These are phyloP conservation scores for Dentiscutata heterogama DNA, from an alignment of 371 early-diverging fungal genomes.

Conservation along the genomic window DNA sequence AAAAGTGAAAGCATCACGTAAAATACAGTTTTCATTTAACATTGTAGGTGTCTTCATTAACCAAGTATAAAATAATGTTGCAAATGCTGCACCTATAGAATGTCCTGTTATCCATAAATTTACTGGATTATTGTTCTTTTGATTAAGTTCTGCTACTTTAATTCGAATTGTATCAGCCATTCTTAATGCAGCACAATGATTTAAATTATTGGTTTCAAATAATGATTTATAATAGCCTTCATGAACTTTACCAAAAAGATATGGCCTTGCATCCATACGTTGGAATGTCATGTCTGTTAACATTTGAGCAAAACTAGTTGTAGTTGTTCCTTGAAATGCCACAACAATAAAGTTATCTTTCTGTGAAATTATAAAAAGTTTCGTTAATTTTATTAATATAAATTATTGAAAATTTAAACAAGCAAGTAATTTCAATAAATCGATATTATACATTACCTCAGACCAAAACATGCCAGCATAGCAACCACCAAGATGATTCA, in stretches of 20 bases:
- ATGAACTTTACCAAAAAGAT: conserved; percentile 56
- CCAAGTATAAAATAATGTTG: conserved; percentile 49
- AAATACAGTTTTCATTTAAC: conserved; percentile 44
- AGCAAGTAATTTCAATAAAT: conserved; percentile 40
- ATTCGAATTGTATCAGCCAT: conserved; percentile 49
- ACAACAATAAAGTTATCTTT: conserved; percentile 52
- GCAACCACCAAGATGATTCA: conserved; percentile 19
- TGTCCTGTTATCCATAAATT: conserved; percentile 59
- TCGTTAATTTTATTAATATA: background rate
- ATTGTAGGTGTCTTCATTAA: conserved; percentile 53
- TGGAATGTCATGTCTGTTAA: conserved; percentile 57
- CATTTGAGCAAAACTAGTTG: conserved; percentile 57
- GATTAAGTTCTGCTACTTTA: conserved; percentile 48
- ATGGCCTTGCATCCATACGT: conserved; percentile 54
- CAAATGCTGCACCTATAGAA: conserved; percentile 56
- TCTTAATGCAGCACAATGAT: conserved; percentile 52
- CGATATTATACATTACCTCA: conserved; percentile 43
- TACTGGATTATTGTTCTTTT: conserved; percentile 38
- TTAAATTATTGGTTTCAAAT: conserved; percentile 43
- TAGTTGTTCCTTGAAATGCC: conserved; percentile 57
- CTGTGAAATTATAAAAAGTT: background rate
- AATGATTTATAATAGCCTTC: conserved; percentile 54
- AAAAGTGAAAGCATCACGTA: conserved; percentile 55
- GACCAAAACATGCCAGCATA: conserved; percentile 60
- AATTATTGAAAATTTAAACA: background rate